These are phyloP conservation scores for Lathyrus tuberosus DNA, from an alignment of 306 rosid species.

Conservation along the genomic window DNA sequence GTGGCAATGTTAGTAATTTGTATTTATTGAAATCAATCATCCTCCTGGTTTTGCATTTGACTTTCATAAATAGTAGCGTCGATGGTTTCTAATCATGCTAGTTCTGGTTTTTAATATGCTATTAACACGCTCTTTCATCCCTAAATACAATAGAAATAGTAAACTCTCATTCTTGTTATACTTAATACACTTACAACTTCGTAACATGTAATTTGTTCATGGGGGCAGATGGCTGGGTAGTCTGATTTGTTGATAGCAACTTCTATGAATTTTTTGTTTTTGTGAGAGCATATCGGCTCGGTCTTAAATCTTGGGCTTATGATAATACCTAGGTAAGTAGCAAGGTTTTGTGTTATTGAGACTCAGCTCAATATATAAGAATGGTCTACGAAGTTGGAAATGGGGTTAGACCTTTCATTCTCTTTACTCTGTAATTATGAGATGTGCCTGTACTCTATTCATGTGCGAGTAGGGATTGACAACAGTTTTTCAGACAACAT, in stretches of 20 bases:
- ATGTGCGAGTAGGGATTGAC: neutral
- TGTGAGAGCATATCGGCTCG: neutral
- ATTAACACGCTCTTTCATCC: neutral
- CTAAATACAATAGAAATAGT: neutral
- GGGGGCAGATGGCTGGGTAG: neutral
- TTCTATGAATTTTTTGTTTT: neutral
- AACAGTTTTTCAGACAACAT: neutral
- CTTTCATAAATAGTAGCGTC: neutral
- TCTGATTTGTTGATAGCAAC: neutral
- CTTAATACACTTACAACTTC: neutral
- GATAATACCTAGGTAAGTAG: neutral
- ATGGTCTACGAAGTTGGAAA: neutral
- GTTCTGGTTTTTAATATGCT: slow-evolving; percentile 3
- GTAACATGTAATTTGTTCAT: slow-evolving; percentile 2
- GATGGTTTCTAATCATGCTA: slow-evolving; percentile 1
- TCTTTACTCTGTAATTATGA: neutral
- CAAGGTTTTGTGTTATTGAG: neutral
- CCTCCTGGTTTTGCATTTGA: neutral
- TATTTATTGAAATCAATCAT: neutral
- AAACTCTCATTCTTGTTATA: neutral
- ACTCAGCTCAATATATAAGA: neutral
- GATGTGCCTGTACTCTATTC: slow-evolving; percentile 4
- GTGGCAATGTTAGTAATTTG: neutral
- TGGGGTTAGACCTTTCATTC: neutral
- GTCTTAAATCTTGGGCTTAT: neutral